Conservation (phyloP, 2,329 filamentous ascomycete genomes). For the Ceratocystis eucalypticola region DNA sequence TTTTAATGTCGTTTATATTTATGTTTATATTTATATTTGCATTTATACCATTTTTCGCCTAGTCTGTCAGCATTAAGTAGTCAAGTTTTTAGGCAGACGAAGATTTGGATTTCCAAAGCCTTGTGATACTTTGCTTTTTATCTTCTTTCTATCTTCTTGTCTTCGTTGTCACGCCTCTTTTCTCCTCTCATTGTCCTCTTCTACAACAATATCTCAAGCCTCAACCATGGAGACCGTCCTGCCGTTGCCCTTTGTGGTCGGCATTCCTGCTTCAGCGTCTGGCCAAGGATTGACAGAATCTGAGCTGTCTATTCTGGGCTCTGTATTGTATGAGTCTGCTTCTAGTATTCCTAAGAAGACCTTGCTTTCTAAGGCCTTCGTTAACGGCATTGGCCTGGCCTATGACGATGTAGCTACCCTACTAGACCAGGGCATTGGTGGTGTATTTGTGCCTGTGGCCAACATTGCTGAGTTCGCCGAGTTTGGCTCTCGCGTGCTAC, state of each 20-base stretch:
- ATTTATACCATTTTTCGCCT: background rate
- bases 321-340: slow-evolving; percentile 36
- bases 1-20: slow-evolving; percentile 3
- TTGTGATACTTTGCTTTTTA: slow-evolving; percentile 12
- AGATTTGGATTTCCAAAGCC: slow-evolving; percentile 17
- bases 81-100: background rate
- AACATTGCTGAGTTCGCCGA: slow-evolving; percentile 48
- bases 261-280: slow-evolving; percentile 38
- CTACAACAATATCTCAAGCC: background rate
- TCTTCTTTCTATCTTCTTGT: background rate
- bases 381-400: slow-evolving; percentile 60
- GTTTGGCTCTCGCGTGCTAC: slow-evolving; percentile 44
- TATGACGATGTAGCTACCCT: slow-evolving; percentile 60
- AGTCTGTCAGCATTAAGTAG: background rate
- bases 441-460: slow-evolving; percentile 63
- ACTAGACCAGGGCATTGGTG: slow-evolving; percentile 72
- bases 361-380: slow-evolving; percentile 48
- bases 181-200: background rate
- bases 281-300: slow-evolving; percentile 41
- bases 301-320: slow-evolving; percentile 46
- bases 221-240: slow-evolving; percentile 48
- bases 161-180: background rate
- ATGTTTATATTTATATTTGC: background rate
- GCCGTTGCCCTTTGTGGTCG: slow-evolving; percentile 49
- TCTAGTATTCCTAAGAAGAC: slow-evolving; percentile 33